Evolutionary conservation across 2,329 filamentous ascomycete genomes (phyloP).

Genomic region (Magnaporthiopsis rhizophila): DNA sequence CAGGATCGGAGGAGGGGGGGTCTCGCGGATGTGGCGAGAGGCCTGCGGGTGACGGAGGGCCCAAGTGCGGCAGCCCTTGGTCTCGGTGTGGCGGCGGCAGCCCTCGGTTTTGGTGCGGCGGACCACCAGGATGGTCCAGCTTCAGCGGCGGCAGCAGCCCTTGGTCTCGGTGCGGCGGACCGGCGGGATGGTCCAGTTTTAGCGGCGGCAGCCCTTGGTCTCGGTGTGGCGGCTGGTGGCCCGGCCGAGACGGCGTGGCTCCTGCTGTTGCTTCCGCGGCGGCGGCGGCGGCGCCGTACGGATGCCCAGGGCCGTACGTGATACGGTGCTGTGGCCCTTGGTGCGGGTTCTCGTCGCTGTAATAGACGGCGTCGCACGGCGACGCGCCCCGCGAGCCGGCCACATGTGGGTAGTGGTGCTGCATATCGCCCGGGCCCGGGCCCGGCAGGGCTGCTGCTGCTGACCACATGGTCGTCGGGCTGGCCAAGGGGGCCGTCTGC

Average conservation of each 20-base stretch:
- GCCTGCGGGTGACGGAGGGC: background rate
- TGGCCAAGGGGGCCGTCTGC: constrained; percentile 39
- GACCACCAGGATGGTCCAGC: constrained; percentile 29
- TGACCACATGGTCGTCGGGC: constrained; percentile 9
- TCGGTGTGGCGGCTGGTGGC: constrained; percentile 20
- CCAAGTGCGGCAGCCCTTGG: constrained; percentile 32
- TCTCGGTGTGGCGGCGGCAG: constrained; percentile 24
- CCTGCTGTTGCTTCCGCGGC: constrained; percentile 16
- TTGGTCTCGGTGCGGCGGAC: constrained; percentile 21
- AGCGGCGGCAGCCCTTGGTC: constrained; percentile 40
- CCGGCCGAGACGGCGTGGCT: constrained; percentile 29
- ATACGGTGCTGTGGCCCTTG: constrained; percentile 32
- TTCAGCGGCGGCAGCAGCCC: constrained; percentile 43
- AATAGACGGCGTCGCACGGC: constrained; percentile 16
- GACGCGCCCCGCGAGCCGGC: constrained; percentile 19
- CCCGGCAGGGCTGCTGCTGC: constrained; percentile 1
- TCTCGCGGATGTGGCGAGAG: constrained; percentile 3
- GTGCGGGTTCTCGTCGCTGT: constrained; percentile 20
- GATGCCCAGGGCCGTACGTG: constrained; percentile 25
- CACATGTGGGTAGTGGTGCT: constrained; percentile 11
- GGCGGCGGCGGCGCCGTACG: constrained; percentile 21
- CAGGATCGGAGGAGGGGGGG: background rate
- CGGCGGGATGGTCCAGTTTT: constrained; percentile 32
- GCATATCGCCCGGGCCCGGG: constrained; percentile 15
- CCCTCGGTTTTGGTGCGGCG: constrained; percentile 26